Conservation (phyloP, 2,329 filamentous ascomycete species). For the Alternaria sp. region DNA sequence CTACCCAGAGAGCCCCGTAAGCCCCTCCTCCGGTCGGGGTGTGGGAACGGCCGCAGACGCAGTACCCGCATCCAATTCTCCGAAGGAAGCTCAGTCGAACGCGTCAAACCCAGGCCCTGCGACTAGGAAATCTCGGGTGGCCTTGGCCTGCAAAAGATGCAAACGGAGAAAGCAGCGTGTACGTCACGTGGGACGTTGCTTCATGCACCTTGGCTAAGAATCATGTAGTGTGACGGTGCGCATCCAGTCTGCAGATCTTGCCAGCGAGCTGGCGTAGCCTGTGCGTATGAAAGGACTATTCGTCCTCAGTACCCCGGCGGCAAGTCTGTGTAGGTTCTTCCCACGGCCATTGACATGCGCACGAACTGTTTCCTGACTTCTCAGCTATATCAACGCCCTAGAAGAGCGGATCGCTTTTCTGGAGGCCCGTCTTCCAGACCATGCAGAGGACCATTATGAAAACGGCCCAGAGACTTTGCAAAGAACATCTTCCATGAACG, state of each 20-base stretch:
- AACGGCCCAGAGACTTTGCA: conserved; percentile 2
- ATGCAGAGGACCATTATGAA: conserved; percentile 33
- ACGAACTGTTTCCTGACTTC: background rate
- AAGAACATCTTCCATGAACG: background rate
- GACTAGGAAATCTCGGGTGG: conserved; percentile 27
- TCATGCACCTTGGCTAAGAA: background rate
- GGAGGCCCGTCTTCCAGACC: conserved; percentile 32
- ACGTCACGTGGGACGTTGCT: conserved; percentile 10
- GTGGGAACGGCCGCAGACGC: background rate
- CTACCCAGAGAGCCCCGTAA: conserved; percentile 1
- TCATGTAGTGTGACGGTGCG: conserved; percentile 29
- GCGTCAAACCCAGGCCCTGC: conserved; percentile 2
- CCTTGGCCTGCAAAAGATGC: conserved; percentile 34
- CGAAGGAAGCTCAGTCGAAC: conserved; percentile 10
- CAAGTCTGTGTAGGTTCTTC: conserved; percentile 29
- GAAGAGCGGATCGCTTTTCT: conserved; percentile 38
- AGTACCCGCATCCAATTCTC: conserved; percentile 5
- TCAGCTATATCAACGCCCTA: conserved; percentile 33
- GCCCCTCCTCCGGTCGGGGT: conserved; percentile 2
- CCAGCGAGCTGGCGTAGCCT: conserved; percentile 24
- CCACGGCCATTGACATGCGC: background rate
- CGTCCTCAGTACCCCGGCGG: conserved; percentile 37
- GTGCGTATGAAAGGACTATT: conserved; percentile 31
- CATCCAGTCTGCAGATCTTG: conserved; percentile 33
- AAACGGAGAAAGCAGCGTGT: conserved; percentile 37